Base-by-base conservation (phyloP, 2,329 filamentous ascomycete species). In the Venturia carpophila region DNA sequence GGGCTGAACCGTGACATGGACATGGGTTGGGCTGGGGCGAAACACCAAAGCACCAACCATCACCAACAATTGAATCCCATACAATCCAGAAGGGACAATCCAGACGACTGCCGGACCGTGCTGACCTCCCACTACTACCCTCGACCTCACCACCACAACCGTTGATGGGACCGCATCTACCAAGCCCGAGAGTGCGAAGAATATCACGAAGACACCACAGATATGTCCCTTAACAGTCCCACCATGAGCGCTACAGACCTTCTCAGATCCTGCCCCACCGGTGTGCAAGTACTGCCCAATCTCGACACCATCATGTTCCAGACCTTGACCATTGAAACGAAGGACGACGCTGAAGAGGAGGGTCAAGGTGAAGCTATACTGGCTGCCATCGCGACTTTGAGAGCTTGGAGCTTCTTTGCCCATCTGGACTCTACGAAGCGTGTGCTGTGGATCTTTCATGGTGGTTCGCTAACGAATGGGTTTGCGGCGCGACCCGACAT, bases 201-300 rank as follows among this genome's bases (percentile, higher is more conserved):
- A 64, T 56, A 52, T 30, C 63, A 42, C 55, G 52, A 2, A 19
- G 64, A 52, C 60, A 66, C 60, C 65, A 60, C 42, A 62, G 60
- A 60, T 42, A 62, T 64, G 65, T 68, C 49, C 67, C 67, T n/a
- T 68, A 68, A 61, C 56, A n/a, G 37, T 27, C 17, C 34, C 55
- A 19, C 60, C 61, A 64, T 67, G 52, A 52, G 6, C 19, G 19
- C 45, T 64, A 75, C 75, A 72, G 74, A 75, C 66, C 72, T 73
- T 66, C 66, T 75, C 63, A 73, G 71, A 66, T 65, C 67, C 52
- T 75, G 73, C 69, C 69, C 67, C 37, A 74, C 73, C 30, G 74
- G 75, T 61, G 69, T 73, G 58, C 69, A 74, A 60, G 65, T 68
- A 21, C 66, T 73, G 34, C 67, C 67, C 17, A 67, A 68, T 49